Evolutionary conservation across 2,329 filamentous ascomycete genomes (phyloP), one percentile per base, ranked within the genome.

Genomic region (Knufia petricola): DNA sequence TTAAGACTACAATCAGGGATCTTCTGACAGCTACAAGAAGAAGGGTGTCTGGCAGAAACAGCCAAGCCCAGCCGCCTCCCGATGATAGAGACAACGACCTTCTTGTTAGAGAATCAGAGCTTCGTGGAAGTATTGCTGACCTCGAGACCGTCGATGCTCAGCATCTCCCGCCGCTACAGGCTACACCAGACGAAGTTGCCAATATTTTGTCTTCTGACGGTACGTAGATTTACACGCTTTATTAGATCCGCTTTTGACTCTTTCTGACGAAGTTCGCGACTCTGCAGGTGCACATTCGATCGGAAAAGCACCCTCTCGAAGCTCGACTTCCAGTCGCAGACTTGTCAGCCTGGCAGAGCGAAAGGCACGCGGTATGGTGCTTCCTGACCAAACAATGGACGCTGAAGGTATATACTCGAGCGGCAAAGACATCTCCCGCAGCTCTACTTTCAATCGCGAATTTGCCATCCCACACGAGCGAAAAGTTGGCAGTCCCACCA

Each of bases 1-100:
- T 57, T 13, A 45, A 43, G 36, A 56, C 49, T 34, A 53, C 49
- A 41, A 54, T 58, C 13, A 48, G 54, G 36, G 51, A 55, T 13
- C 36, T 56, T 12, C 32, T 56, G 3, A 42, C 51, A 34, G 52
- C 52, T 4, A 52, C 52, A 10, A 52, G 20, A 37, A n/a, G 43
- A 53, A 26, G 48, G 52, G 36, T 53, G 46, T 28, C 50, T 50
- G n/a, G 51, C 50, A 46, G 43, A 42, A 37, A 49, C 51, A 12
- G 6, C 26, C 26, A 28, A 28, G 26, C 12, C 12, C 23, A 50
- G 31, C 20, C 43, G 41, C 19, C 48, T 48, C 21, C 39, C 46
- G 17, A 12, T 2, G 6, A 28, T 24, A 42, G 39, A 12, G 24
- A 12, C 15, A 21, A 24, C 20, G 15, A 20, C 20, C 34, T 34